Evolutionary conservation across 345 rosid genomes (phyloP).

Genomic region (Brassica incana): DNA sequence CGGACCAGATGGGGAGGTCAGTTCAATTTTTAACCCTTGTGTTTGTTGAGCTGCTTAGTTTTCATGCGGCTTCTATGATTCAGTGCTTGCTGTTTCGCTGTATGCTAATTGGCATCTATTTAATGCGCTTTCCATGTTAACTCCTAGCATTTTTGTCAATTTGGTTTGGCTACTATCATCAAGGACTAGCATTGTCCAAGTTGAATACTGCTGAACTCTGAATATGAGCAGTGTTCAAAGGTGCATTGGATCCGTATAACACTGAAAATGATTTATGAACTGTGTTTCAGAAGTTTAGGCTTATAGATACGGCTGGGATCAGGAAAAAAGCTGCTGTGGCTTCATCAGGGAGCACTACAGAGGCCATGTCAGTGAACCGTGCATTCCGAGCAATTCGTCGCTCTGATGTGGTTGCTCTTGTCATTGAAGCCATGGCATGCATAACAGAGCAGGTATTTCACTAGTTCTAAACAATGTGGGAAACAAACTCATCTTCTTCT

Average conservation of each 20-base stretch:
- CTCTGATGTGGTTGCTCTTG: conserved; percentile 94
- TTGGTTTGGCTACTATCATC: background rate
- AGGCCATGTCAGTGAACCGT: conserved; percentile 89
- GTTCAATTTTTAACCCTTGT: conserved; percentile 16
- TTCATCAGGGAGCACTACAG: conserved; percentile 85
- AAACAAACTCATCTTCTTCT: background rate
- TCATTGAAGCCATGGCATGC: conserved; percentile 96
- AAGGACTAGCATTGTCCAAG: conserved; percentile 3
- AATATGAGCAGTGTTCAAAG: background rate
- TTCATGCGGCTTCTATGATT: background rate
- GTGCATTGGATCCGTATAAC: background rate
- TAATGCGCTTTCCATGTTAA: conserved; percentile 15
- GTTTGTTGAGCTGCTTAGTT: conserved; percentile 2
- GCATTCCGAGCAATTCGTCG: conserved; percentile 92
- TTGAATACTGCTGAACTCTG: conserved; percentile 1
- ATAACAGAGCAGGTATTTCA: conserved; percentile 86
- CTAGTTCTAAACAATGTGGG: background rate
- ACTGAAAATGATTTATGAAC: conserved; percentile 15
- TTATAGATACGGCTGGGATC: conserved; percentile 97
- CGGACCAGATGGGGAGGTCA: conserved; percentile 89
- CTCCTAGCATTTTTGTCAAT: background rate
- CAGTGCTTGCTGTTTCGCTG: background rate
- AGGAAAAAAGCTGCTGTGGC: conserved; percentile 89
- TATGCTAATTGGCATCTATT: conserved; percentile 4
- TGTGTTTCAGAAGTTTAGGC: conserved; percentile 75